These are phyloP conservation scores for Trichosporon asahii DNA, from an alignment of 1,284 basidiomycete species.

Conservation along the genomic window DNA sequence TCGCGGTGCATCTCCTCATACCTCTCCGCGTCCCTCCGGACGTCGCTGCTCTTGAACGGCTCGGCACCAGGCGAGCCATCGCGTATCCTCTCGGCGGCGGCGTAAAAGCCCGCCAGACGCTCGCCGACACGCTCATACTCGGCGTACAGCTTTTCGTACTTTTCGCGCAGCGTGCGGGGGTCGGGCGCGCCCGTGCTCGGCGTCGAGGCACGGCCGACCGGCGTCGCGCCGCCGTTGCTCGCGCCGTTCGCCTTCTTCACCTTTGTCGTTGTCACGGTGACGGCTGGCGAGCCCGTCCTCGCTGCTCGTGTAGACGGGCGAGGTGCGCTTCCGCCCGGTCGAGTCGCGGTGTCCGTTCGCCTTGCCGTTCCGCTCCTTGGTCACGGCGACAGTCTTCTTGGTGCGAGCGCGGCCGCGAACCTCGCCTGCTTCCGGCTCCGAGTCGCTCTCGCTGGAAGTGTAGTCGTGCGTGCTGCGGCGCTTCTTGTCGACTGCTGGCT, in stretches of 20 bases:
- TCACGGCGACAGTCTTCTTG: not conserved
- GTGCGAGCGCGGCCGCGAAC: not conserved
- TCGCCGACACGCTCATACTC: conserved; percentile 36
- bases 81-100: conserved; percentile 26
- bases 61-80: conserved; percentile 16
- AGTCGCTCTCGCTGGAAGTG: conserved; percentile 22
- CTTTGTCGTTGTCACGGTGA: not conserved
- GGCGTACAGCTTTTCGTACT: conserved; percentile 45
- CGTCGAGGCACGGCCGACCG: not conserved
- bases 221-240: not conserved
- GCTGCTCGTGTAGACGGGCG: conserved; percentile 8
- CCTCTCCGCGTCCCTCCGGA: conserved; percentile 30
- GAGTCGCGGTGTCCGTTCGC: not conserved
- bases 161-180: conserved; percentile 32
- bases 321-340: not conserved
- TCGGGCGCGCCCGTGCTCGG: conserved; percentile 13
- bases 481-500: not conserved
- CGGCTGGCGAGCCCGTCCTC: not conserved
- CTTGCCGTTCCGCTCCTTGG: conserved; percentile 4
- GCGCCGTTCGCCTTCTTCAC: conserved; percentile 5
- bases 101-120: conserved; percentile 30
- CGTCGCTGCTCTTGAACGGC: conserved; percentile 22
- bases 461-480: conserved; percentile 19
- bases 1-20: conserved; percentile 45
- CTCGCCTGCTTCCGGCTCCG: conserved; percentile 13